Conservation (phyloP, 2,329 filamentous ascomycete species). For the Stachybotrys chartarum region DNA sequence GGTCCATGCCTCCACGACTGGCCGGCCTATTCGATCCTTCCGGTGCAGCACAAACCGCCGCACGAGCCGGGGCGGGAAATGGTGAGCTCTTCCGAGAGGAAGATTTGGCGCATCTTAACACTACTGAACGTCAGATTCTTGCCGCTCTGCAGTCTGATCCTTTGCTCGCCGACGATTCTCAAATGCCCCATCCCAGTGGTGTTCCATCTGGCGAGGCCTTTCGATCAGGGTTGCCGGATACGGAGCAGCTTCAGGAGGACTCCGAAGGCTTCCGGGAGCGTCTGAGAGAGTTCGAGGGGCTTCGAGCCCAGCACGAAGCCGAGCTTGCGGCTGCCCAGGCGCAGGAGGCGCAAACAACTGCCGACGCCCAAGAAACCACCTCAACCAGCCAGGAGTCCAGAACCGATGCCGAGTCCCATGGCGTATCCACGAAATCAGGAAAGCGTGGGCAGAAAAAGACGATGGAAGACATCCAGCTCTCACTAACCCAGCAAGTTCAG, state of each 20-base stretch:
- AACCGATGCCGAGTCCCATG: constrained; percentile 1
- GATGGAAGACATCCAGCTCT: constrained; percentile 39
- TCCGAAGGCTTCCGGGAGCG: constrained; percentile 59
- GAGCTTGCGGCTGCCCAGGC: constrained; percentile 29
- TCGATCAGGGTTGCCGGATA: constrained; percentile 40
- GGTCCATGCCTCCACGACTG: constrained; percentile 51
- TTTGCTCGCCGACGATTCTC: constrained; percentile 2
- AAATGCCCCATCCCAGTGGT: constrained; percentile 30
- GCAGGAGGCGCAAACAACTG: constrained; percentile 25
- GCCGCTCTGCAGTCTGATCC: constrained; percentile 24
- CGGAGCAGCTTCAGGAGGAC: constrained; percentile 45
- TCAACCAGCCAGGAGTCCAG: constrained; percentile 3
- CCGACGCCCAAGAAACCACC: not conserved
- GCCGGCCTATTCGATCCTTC: constrained; percentile 65
- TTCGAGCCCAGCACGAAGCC: constrained; percentile 66
- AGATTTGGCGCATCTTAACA: constrained; percentile 60
- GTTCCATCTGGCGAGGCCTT: constrained; percentile 23
- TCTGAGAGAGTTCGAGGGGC: constrained; percentile 74
- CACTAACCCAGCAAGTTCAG: constrained; percentile 77
- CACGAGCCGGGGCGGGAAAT: constrained; percentile 21
- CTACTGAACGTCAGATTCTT: constrained; percentile 46
- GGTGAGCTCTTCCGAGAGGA: constrained; percentile 60
- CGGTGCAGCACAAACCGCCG: constrained; percentile 17
- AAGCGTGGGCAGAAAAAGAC: constrained; percentile 24
- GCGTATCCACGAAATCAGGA: constrained; percentile 14